These are phyloP conservation scores for Oryza coarctata DNA, from an alignment of 176 grass and related monocot genomes.

Conservation along the genomic window DNA sequence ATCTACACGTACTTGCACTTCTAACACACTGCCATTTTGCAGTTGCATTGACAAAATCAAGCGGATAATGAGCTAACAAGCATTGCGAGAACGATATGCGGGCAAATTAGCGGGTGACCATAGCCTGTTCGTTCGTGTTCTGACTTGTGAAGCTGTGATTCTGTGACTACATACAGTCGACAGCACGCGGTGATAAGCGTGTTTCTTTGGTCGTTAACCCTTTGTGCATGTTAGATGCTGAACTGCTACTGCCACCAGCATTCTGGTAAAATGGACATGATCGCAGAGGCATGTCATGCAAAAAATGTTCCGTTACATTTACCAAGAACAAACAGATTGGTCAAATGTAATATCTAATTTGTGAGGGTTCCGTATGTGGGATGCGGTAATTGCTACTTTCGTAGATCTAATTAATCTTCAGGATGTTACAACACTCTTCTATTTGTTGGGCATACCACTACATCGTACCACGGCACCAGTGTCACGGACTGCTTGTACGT, in stretches of 20 bases:
- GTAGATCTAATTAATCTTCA: too few species aligned
- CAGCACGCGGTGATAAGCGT: background rate
- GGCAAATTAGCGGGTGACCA: background rate
- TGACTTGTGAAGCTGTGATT: background rate
- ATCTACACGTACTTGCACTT: background rate
- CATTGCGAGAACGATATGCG: background rate
- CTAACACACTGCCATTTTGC: slow-evolving; percentile 31
- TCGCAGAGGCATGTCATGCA: background rate
- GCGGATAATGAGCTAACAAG: slow-evolving; percentile 34
- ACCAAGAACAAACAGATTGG: background rate
- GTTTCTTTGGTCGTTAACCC: background rate
- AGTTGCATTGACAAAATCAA: slow-evolving; percentile 48
- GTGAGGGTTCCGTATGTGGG: background rate
- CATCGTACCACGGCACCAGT: too few species aligned
- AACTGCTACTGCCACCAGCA: background rate
- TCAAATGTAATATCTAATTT: too few species aligned
- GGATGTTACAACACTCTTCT: too few species aligned
- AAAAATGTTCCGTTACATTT: background rate
- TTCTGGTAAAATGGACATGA: background rate
- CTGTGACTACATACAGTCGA: background rate
- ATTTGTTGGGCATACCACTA: too few species aligned
- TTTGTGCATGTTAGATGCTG: background rate
- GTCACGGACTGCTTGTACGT: too few species aligned
- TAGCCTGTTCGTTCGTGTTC: background rate
- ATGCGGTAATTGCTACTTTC: too few species aligned